Evolutionary conservation across 2,329 filamentous ascomycete species (phyloP).

Genomic region (Cordyceps tenuipes): DNA sequence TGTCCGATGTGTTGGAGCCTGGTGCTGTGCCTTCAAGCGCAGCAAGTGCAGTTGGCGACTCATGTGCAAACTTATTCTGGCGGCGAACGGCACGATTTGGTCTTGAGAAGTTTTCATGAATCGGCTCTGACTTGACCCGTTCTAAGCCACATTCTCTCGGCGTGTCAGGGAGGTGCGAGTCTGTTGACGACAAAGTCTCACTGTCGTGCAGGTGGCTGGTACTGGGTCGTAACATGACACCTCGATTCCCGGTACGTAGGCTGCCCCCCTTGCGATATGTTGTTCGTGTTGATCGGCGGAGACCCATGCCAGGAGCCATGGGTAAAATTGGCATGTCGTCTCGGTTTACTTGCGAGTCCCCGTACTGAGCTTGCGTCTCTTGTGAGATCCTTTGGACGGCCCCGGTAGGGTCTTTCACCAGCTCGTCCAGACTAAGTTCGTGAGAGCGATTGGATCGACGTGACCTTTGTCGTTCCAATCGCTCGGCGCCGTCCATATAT

Average conservation of each 20-base stretch:
- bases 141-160: constrained; percentile 45
- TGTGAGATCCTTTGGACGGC: constrained; percentile 61
- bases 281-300: constrained; percentile 85
- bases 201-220: constrained; percentile 54
- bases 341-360: constrained; percentile 32
- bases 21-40: constrained; percentile 35
- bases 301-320: constrained; percentile 64
- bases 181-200: constrained; percentile 29
- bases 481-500: constrained; percentile 78
- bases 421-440: constrained; percentile 66
- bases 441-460: constrained; percentile 42
- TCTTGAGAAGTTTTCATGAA: constrained; percentile 53
- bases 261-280: constrained; percentile 83
- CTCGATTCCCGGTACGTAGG: constrained; percentile 67
- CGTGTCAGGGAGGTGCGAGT: constrained; percentile 33
- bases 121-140: constrained; percentile 63
- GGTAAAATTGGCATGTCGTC: constrained; percentile 86
- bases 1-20: constrained; percentile 17
- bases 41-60: constrained; percentile 35
- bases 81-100: constrained; percentile 41
- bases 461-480: constrained; percentile 66
- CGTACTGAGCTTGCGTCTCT: constrained; percentile 40
- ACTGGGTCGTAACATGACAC: constrained; percentile 66
- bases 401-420: constrained; percentile 71
- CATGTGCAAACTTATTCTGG: constrained; percentile 41